Evolutionary conservation across 129 eudicot species (phyloP).

Genomic region (Saussurea involucrata): DNA sequence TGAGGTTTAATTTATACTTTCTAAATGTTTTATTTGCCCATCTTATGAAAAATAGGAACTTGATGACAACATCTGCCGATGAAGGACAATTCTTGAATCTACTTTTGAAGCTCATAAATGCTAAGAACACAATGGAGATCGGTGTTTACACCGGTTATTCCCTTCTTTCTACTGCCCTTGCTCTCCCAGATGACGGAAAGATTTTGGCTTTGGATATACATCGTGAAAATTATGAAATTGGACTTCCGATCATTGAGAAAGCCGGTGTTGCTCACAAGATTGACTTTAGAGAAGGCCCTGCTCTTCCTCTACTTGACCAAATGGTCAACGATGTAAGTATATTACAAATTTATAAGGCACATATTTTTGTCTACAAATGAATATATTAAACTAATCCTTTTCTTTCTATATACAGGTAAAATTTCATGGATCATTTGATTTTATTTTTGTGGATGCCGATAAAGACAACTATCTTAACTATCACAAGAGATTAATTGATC

Average conservation of each 20-base stretch:
- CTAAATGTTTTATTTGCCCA: background rate
- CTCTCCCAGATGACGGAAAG: slow-evolving; percentile 5
- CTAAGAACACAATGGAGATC: background rate
- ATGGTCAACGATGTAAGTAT: background rate
- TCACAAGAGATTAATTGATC: slow-evolving; percentile 24
- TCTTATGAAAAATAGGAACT: background rate
- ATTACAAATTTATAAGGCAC: background rate
- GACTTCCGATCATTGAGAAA: slow-evolving; percentile 18
- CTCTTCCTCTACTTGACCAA: background rate
- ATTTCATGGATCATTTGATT: slow-evolving; percentile 22
- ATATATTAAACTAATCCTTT: background rate
- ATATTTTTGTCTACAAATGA: background rate
- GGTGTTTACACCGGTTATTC: background rate
- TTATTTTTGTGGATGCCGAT: slow-evolving; percentile 31
- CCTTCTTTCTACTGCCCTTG: background rate
- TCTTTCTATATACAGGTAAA: background rate
- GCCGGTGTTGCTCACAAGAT: background rate
- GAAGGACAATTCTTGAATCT: background rate
- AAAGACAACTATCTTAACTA: slow-evolving; percentile 29
- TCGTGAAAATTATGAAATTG: slow-evolving; percentile 25
- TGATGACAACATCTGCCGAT: background rate
- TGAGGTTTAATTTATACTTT: background rate
- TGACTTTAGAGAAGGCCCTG: background rate
- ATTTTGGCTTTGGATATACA: slow-evolving; percentile 25
- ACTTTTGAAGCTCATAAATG: background rate